Evolutionary conservation across 495 filamentous ascomycete genomes (phyloP).

Genomic region (Bacidia rubella): DNA sequence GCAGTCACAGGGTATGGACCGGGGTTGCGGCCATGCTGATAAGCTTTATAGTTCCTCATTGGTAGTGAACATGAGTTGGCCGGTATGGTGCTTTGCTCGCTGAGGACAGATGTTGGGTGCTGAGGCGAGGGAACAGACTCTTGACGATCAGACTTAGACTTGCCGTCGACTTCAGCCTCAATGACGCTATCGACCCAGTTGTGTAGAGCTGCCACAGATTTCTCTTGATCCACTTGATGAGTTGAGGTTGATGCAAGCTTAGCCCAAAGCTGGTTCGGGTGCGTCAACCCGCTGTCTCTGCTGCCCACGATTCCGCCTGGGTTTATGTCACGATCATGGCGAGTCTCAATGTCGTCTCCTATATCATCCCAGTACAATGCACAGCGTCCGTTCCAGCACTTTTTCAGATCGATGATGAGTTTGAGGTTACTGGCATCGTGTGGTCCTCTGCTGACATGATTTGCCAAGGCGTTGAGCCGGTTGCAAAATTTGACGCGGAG

Average conservation of each 20-base stretch:
- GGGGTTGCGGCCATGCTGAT: slow-evolving; percentile 28
- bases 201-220: slow-evolving; percentile 19
- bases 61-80: slow-evolving; percentile 78
- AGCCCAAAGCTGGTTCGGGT: slow-evolving; percentile 29
- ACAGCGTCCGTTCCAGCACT: slow-evolving; percentile 91
- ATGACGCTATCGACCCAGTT: slow-evolving; percentile 37
- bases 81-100: slow-evolving; percentile 43
- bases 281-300: slow-evolving; percentile 33
- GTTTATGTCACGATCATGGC: slow-evolving; percentile 52
- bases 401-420: slow-evolving; percentile 86
- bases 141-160: slow-evolving; percentile 29
- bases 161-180: slow-evolving; percentile 26
- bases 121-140: slow-evolving; percentile 31
- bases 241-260: slow-evolving; percentile 25
- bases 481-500: slow-evolving; percentile 71
- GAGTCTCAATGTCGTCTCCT: slow-evolving; percentile 38
- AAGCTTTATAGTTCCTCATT: slow-evolving; percentile 41
- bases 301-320: slow-evolving; percentile 57
- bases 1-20: slow-evolving; percentile 52
- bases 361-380: slow-evolving; percentile 73
- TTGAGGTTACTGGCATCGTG: slow-evolving; percentile 67
- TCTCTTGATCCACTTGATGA: slow-evolving; percentile 29
- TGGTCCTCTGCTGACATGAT: slow-evolving; percentile 38
- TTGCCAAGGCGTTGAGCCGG: slow-evolving; percentile 63
- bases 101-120: slow-evolving; percentile 35